Base-by-base conservation (phyloP, 2,329 filamentous ascomycete genomes). In the Exophiala lecanii-corni region DNA sequence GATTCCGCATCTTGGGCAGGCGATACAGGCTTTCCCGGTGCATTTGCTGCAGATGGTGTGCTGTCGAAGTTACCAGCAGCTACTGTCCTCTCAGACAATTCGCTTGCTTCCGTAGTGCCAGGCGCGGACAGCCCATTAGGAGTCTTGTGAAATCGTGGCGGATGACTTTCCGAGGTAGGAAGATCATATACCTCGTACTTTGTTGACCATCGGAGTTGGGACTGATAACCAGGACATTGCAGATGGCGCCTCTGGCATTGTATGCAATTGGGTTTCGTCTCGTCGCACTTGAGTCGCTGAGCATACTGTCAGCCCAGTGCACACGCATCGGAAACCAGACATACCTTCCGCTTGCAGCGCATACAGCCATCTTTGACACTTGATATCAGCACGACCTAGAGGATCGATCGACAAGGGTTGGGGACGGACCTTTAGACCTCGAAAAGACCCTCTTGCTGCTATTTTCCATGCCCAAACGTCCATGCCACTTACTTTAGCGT, bases 231-330 rank as follows among this genome's bases (percentile, higher is more conserved):
- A 41, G 80, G 81, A 59, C 82, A 86, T 3, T 67, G 59, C 17
- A 84, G 79, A 49, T 74, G 78, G 36, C 81, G 72, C 51, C 75
- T 76, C 31, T 76, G 69, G 57, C 81, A 84, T 65, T 84, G 80
- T 45, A 77, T 68, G 55, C 81, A 84, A 15, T 69, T 72, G 1
- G 81, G 81, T 51, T 85, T 83, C 36, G 74, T 76, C 65, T 86
- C 82, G 60, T 84, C 82, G 64, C 82, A 86, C 63, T 86, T 86
- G 41, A 86, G 66, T 47, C 82, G 72, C 64, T 85, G 17, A 16
- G n/a, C 5, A 13, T 13, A 13, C 30, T 13, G 30, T 13, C 5
- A 32, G 30, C 5, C 30, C 17, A 7, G 30, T 5, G n/a, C 12
- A 13, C 5, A 6, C 12, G 5, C n/a, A 32, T 5, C 5, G 30